phyloP scores from a whole-genome alignment of 2,329 filamentous ascomycete species.

The Colletotrichum truncatum region DNA sequence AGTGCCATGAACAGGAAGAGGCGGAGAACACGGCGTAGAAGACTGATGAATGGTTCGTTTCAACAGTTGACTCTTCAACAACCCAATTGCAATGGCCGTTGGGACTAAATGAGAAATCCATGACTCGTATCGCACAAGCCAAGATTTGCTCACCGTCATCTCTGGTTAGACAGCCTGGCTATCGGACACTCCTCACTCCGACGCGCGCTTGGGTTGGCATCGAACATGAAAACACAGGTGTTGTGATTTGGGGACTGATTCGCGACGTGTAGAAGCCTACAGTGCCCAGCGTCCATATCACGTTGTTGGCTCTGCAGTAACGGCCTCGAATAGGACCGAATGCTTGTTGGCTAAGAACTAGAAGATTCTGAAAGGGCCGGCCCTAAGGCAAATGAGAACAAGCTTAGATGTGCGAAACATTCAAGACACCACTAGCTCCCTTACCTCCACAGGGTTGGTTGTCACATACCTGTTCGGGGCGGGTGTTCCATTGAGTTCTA shows the following conservation, averaged over 20 bases:
- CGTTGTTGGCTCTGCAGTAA: background rate
- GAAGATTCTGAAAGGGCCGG: background rate
- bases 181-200: background rate
- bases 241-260: background rate
- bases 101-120: background rate
- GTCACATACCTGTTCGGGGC: background rate
- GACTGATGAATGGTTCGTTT: background rate
- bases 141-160: background rate
- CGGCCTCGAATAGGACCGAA: conserved; percentile 5
- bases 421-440: background rate
- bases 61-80: background rate
- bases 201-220: background rate
- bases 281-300: background rate
- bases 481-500: background rate
- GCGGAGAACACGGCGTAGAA: background rate
- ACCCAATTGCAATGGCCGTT: background rate
- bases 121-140: conserved; percentile 13
- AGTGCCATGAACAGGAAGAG: background rate
- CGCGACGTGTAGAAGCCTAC: background rate
- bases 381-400: background rate
- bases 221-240: background rate
- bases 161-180: background rate
- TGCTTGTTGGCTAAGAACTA: background rate
- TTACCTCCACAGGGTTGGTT: background rate
- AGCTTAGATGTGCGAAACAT: background rate